Base-by-base conservation (phyloP, 257 asterid species). In the Handroanthus guayacan region DNA sequence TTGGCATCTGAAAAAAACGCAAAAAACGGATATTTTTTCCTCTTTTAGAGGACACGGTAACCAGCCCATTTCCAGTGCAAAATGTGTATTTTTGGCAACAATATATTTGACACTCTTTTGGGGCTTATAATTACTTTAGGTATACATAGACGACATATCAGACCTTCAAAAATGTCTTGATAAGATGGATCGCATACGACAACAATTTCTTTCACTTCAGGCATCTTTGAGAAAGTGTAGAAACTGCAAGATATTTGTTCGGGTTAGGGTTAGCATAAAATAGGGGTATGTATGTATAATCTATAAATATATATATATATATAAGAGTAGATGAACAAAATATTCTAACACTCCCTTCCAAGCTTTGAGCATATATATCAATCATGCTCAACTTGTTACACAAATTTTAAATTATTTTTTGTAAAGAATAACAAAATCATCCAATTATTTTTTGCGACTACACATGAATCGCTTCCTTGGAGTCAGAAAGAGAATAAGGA, bases 121-220 rank as follows among this genome's bases (percentile, higher is more conserved):
- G 34, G 10, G 48, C 8, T 67, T 48, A 58, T 2, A 69, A 61
- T 60, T 68, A 25, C 52, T 47, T 41, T 67, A 70, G 78, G 51
- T 34, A 62, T 41, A 45, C 34, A 73, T 10, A 43, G 58, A 72
- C 66, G 79, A 66, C 63, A 78, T 78, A 63, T 9, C 86, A 51
- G 80, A 95, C 98, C 99, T 95, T 91, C 97, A 87, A 93, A 95
- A 72, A 95, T 90, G 83, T 92, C 97, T 79, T 63, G 91, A 86
- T 93, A 93, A 76, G 98, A 95, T 76, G 99, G 99, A 90, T 95
- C 99, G 18, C 99, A 95, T 50, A 95, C 99, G 3, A 93, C 99
- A 80, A 95, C 84, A 54, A 95, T 89, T 82, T 95, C 99, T 89
- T 91, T 93, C 88, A 95, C 97, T 89, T 91, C 94, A 77, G 93